Conservation (phyloP, 371 early-diverging fungal genomes). For the Mucor irregularis region DNA sequence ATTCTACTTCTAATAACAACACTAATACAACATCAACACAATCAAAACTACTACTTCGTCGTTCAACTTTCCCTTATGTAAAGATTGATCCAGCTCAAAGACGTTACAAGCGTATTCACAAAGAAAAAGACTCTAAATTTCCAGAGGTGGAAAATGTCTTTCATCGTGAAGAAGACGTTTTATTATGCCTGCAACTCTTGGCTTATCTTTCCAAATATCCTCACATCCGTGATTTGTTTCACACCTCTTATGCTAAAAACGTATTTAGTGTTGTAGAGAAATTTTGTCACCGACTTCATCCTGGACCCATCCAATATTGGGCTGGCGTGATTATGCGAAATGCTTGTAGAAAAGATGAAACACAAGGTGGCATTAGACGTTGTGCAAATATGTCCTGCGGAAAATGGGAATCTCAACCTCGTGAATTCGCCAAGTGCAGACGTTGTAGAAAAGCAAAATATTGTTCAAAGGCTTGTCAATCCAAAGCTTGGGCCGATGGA, state of each 20-base stretch:
- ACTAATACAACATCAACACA: not conserved
- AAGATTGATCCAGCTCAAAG: slow-evolving; percentile 35
- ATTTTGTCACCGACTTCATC: slow-evolving; percentile 67
- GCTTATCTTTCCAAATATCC: slow-evolving; percentile 88
- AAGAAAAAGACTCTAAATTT: slow-evolving; percentile 25
- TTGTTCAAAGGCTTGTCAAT: slow-evolving; percentile 74
- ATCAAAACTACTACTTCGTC: slow-evolving; percentile 15
- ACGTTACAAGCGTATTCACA: slow-evolving; percentile 29
- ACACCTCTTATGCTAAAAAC: slow-evolving; percentile 59
- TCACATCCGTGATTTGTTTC: slow-evolving; percentile 65
- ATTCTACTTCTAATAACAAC: not conserved
- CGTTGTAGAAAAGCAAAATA: slow-evolving; percentile 81
- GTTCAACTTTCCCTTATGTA: slow-evolving; percentile 43
- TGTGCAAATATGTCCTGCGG: slow-evolving; percentile 76
- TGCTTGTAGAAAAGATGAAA: slow-evolving; percentile 75
- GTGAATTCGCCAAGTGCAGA: slow-evolving; percentile 81
- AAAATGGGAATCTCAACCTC: slow-evolving; percentile 69
- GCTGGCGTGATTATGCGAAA: slow-evolving; percentile 82
- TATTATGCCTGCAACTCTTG: slow-evolving; percentile 81
- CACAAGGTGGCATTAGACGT: slow-evolving; percentile 66
- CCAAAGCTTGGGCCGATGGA: slow-evolving; percentile 76
- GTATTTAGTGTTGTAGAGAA: slow-evolving; percentile 78
- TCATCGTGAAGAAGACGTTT: slow-evolving; percentile 81
- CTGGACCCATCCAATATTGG: slow-evolving; percentile 74
- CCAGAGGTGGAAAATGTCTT: slow-evolving; percentile 48